Evolutionary conservation across 805 yeast species (phyloP), one percentile per base, ranked within the genome.

Genomic region (Isabelozyma pseudorhagii): DNA sequence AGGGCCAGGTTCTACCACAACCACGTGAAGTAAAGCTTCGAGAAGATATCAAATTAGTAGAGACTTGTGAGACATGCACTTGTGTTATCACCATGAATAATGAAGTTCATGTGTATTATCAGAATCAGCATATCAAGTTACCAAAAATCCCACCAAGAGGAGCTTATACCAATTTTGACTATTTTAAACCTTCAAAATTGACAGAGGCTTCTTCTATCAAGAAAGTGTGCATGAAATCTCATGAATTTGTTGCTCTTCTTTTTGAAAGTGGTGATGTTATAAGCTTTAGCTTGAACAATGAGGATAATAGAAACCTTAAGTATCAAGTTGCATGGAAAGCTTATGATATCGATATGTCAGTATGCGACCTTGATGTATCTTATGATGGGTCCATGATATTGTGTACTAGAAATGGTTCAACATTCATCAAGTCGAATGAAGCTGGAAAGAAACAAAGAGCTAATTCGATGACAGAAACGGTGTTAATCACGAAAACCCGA

Each of bases 1-100:
- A 71, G 54, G 82, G 83, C 1, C 55, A 64, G 1, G 55, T 72
- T 15, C 77, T 75, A 54, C 15, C 54, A 3, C 50, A 55, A 15
- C 84, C 81, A 36, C 73, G 66, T 51, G 64, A 59, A 48, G 62
- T 75, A 17, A 70, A 66, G 29, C 76, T 82, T 41, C 62, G 68
- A 31, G 80, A 77, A 57, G 82, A 67, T 0, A 81, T 89, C 29
- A 77, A 75, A 49, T 75, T 76, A 38, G 85, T 85, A 0, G 66
- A 78, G 18, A 85, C 91, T 2, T 80, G 85, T 8, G 96, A 90
- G 44, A 71, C 74, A 44, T 82, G 84, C 27, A 90, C 97, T 0
- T 74, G 88, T 41, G 80, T 90, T 1, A 74, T 86, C 6, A 77
- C 84, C 2, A 71, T 62, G 5, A 71, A 70, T 8, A 79, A 84